A percentile compares a stretch with the other conserved stretches of the same genome.
phyloP scores from a whole-genome alignment of 768 basidiomycete genomes.

The Pleurotus giganteus region DNA sequence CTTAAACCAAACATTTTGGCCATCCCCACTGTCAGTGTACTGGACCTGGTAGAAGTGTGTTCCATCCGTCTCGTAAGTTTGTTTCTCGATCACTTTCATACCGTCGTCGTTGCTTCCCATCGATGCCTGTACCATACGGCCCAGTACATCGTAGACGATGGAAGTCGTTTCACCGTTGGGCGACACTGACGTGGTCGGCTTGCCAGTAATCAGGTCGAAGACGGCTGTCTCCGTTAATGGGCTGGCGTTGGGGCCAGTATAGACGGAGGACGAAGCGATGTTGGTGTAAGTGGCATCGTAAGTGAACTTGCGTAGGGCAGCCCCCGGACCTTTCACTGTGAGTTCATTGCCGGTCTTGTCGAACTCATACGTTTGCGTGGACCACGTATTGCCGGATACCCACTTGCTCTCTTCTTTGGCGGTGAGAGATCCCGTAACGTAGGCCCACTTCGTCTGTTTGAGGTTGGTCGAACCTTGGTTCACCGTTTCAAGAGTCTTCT shows the following conservation, averaged over 20 bases:
- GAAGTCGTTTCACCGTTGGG: conserved; percentile 5
- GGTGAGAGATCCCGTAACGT: background rate
- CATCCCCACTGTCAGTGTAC: background rate
- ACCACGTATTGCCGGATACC: background rate
- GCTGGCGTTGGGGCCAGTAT: background rate
- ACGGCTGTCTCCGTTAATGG: background rate
- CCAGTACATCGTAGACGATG: conserved; percentile 4
- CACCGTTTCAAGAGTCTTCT: conserved; percentile 7
- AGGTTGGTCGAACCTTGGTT: background rate
- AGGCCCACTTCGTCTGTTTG: conserved; percentile 1
- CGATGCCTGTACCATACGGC: background rate
- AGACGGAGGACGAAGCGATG: conserved; percentile 5
- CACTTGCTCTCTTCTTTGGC: conserved; percentile 2
- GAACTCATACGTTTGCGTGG: background rate
- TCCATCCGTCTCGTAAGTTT: conserved; percentile 4
- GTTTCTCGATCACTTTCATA: background rate
- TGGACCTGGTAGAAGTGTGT: conserved; percentile 1
- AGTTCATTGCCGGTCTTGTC: background rate
- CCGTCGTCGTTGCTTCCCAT: background rate
- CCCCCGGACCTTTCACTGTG: conserved; percentile 1
- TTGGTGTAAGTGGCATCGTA: conserved; percentile 3
- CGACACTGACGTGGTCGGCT: background rate
- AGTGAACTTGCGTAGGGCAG: background rate
- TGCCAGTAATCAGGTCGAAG: background rate
- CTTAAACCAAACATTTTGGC: conserved; percentile 1